A percentile compares a stretch with the other conserved stretches of the same genome.
These are phyloP conservation scores for Fagopyrum homotropicum DNA, from an alignment of 148 eudicot genomes.

Conservation along the genomic window DNA sequence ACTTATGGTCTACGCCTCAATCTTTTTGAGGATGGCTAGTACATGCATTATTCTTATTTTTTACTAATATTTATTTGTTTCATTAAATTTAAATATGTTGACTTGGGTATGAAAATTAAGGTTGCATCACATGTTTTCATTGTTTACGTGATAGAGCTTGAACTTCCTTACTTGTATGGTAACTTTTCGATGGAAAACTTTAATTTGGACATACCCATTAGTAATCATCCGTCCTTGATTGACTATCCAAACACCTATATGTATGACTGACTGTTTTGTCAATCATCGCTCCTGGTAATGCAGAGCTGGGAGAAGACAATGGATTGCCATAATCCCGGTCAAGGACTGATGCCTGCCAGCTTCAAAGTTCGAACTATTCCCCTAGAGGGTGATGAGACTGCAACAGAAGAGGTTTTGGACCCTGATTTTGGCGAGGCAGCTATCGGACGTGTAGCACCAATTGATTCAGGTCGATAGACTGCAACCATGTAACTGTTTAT, in stretches of 20 bases:
- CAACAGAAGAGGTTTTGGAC: slow-evolving; percentile 44
- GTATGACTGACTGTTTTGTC: neutral
- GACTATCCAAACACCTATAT: too few species aligned
- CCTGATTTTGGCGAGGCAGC: slow-evolving; percentile 63
- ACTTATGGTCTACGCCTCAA: neutral
- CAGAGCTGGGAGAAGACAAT: slow-evolving; percentile 66
- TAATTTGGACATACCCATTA: too few species aligned
- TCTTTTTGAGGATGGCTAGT: neutral
- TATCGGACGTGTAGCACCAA: slow-evolving; percentile 58
- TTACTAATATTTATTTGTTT: neutral
- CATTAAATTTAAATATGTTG: neutral
- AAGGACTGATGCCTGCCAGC: slow-evolving; percentile 61
- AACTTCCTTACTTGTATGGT: too few species aligned
- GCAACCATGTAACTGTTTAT: neutral
- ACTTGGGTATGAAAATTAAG: neutral
- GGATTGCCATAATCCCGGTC: slow-evolving; percentile 60
- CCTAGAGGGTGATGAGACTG: slow-evolving; percentile 37
- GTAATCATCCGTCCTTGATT: too few species aligned
- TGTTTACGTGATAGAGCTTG: too few species aligned
- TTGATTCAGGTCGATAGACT: slow-evolving; percentile 36
- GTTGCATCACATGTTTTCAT: neutral
- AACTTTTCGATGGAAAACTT: neutral
- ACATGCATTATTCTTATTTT: neutral
- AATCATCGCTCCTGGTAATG: slow-evolving; percentile 4
- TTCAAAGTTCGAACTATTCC: slow-evolving; percentile 42